phyloP scores from a whole-genome alignment of 768 basidiomycete species.

The Mycena kentingensis region DNA sequence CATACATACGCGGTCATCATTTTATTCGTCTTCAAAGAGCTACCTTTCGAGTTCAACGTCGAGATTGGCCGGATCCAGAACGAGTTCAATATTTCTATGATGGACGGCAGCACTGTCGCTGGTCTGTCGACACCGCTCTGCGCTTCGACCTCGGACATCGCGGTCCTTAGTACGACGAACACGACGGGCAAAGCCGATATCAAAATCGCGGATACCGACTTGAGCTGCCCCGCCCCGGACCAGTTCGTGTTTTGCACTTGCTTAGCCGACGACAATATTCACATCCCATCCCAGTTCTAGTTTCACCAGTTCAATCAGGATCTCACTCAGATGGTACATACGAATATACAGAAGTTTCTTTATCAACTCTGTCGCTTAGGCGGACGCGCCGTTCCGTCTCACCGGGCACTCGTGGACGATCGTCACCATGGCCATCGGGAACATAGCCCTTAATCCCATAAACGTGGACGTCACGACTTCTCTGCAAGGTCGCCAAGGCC shows the following conservation, averaged over 20 bases:
- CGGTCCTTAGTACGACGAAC: conserved; percentile 50
- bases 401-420: conserved; percentile 61
- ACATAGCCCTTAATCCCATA: conserved; percentile 68
- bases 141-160: conserved; percentile 62
- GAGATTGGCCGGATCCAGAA: conserved; percentile 64
- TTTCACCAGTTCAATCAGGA: conserved; percentile 62
- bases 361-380: no score
- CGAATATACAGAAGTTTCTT: no score
- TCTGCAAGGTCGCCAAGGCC: conserved; percentile 60
- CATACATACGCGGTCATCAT: not conserved
- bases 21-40: conserved; percentile 42
- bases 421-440: conserved; percentile 62
- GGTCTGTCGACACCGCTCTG: conserved; percentile 66
- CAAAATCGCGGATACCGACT: conserved; percentile 52
- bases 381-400: conserved; percentile 54
- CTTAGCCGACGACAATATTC: no score
- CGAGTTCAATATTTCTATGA: conserved; percentile 57
- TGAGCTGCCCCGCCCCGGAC: conserved; percentile 49
- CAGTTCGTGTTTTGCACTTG: conserved; percentile 52
- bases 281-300: no score
- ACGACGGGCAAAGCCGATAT: conserved; percentile 70
- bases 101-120: conserved; percentile 52
- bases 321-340: conserved; percentile 58
- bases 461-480: conserved; percentile 68
- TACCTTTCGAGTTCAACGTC: conserved; percentile 72